A percentile compares a stretch with the other conserved stretches of the same genome.
These are phyloP conservation scores for Clohesyomyces aquaticus DNA, from an alignment of 495 filamentous ascomycete species.

Conservation along the genomic window DNA sequence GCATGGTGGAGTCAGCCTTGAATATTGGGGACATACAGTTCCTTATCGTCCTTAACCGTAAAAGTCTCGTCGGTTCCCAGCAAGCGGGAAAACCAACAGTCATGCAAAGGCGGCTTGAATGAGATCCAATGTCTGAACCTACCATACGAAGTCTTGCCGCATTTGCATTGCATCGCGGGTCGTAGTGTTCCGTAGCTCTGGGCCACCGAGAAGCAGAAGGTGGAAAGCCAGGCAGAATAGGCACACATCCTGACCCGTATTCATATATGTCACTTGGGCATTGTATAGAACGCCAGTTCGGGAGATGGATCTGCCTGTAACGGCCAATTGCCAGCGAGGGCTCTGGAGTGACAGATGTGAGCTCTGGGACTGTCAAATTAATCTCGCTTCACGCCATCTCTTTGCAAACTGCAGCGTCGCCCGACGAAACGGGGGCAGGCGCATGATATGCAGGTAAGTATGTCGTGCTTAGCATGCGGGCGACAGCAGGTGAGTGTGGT, in stretches of 20 bases:
- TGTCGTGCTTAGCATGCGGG: constrained; percentile 39
- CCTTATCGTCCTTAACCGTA: neutral
- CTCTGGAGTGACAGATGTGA: neutral
- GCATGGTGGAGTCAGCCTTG: constrained; percentile 9
- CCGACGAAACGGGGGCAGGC: constrained; percentile 37
- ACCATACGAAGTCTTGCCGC: constrained; percentile 24
- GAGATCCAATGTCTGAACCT: constrained; percentile 5
- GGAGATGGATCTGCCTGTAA: constrained; percentile 16
- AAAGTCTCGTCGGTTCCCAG: neutral
- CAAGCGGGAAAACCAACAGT: constrained; percentile 8
- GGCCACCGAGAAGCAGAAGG: constrained; percentile 21
- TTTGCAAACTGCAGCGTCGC: constrained; percentile 38
- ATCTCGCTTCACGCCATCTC: constrained; percentile 36
- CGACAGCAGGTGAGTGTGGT: constrained; percentile 25
- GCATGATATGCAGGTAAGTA: constrained; percentile 37
- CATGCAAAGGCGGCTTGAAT: neutral
- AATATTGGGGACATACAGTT: neutral
- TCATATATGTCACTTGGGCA: constrained; percentile 24
- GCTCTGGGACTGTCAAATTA: constrained; percentile 16
- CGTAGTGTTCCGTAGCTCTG: constrained; percentile 21
- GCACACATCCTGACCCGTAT: constrained; percentile 18
- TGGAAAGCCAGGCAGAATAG: constrained; percentile 33
- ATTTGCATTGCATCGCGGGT: constrained; percentile 33
- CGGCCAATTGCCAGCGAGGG: too few species aligned
- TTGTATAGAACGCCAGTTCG: constrained; percentile 34